Evolutionary conservation across 2,329 filamentous ascomycete genomes (phyloP).

Genomic region (Penicillium vulpinum): DNA sequence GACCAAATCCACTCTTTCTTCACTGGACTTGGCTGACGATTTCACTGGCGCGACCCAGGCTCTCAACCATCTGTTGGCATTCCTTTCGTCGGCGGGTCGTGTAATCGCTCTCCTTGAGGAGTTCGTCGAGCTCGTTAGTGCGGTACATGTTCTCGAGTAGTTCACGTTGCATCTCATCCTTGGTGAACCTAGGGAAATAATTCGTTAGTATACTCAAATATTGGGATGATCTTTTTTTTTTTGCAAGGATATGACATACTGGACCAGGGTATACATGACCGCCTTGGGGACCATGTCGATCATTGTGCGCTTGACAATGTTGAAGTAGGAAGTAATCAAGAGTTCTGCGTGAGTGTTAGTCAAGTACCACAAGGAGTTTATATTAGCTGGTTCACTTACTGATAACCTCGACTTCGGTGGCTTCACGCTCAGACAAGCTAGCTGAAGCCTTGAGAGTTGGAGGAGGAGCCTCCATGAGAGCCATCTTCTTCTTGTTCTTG

Average conservation of each 20-base stretch:
- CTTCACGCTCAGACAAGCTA: constrained; percentile 88
- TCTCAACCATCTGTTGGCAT: constrained; percentile 99
- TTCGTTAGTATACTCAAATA: constrained; percentile 16
- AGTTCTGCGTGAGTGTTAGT: constrained; percentile 62
- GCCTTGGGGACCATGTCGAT: constrained; percentile 99
- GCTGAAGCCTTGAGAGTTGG: constrained; percentile 91
- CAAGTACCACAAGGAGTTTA: background rate
- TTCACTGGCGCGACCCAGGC: constrained; percentile 82
- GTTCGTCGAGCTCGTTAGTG: constrained; percentile 81
- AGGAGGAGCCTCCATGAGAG: constrained; percentile 96
- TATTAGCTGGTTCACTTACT: constrained; percentile 60
- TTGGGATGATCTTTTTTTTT: no score
- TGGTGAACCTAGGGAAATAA: constrained; percentile 67
- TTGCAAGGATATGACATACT: constrained; percentile 60
- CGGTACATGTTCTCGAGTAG: constrained; percentile 97
- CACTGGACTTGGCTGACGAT: constrained; percentile 81
- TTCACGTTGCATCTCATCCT: constrained; percentile 98
- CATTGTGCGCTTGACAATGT: constrained; percentile 97
- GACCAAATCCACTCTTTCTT: background rate
- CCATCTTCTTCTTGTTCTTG: constrained; percentile 99
- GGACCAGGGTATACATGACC: constrained; percentile 95
- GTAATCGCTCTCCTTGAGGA: constrained; percentile 98
- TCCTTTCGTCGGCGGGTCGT: constrained; percentile 93
- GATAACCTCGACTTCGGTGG: constrained; percentile 96
- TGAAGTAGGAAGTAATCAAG: constrained; percentile 94